Base-by-base conservation (phyloP, 78 protist genomes). In the Diacronema lutheri region DNA sequence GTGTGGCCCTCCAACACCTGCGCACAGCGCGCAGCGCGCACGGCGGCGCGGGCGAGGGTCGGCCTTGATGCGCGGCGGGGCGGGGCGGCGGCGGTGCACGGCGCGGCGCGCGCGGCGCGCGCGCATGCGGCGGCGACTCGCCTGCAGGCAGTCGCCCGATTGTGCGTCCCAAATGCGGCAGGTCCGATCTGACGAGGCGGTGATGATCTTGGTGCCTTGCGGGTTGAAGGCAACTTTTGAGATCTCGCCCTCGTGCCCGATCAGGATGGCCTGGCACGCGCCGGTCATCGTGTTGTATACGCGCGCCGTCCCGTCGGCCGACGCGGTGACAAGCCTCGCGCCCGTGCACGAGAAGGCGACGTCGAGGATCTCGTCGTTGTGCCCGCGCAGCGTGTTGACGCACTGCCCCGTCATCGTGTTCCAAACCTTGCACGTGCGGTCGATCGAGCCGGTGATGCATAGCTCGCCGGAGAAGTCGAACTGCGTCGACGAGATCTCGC, bases 201-300 rank as follows among this genome's bases (percentile, higher is more conserved):
- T 62, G 88, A 90, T 66, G 44, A 91, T 13, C 83, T 56, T 37
- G 40, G 72, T 76, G 58, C 96, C 96, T 16, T 86, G 91, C 46
- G 93, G 92, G 86, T 83, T 87, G 87, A 90, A 92, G 61, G 61
- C 4, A 33, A 85, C 90, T 64, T 83, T 82, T 20, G 92, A 80
- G 66, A 92, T 83, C 81, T 92, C 92, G 44, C 95, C 92, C 73
- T 92, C 88, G 86, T 92, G 95, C 20, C 95, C 95, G 41, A 76
- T 74, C 14, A 87, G 82, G 56, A 61, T 33, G 26, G 87, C 26
- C 58, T 58, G 44, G 72, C 87, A 74, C 38, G 68, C 74, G 56
- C 91, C 91, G 16, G 91, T 90, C 58, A 35, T 37, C 38, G 88
- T 73, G 85, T 65, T 77, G 86, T 58, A 93, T 29, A 90, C 87